These are phyloP conservation scores for Cadophora malorum DNA, from an alignment of 2,329 filamentous ascomycete species.

Conservation along the genomic window DNA sequence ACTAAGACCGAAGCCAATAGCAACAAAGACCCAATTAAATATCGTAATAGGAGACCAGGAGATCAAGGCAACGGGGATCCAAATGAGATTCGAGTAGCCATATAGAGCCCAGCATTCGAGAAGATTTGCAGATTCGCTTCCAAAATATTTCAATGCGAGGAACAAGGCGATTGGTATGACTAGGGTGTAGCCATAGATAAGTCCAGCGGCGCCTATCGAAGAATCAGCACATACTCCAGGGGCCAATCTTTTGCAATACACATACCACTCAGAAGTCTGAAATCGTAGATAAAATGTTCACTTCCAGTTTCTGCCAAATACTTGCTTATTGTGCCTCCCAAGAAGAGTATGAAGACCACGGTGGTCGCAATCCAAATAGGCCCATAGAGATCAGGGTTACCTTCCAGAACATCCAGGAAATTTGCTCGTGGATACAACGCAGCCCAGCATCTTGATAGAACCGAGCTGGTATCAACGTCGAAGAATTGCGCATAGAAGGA, in stretches of 20 bases:
- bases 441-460: conserved; percentile 84
- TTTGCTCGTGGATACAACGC: conserved; percentile 91
- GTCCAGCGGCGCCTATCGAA: conserved; percentile 74
- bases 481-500: conserved; percentile 98
- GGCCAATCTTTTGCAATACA: not conserved
- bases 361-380: conserved; percentile 99
- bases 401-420: conserved; percentile 96
- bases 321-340: conserved; percentile 93
- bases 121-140: conserved; percentile 89
- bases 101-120: conserved; percentile 96
- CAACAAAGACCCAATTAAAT: conserved; percentile 94
- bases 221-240: conserved; percentile 16
- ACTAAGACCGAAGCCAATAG: conserved; percentile 82
- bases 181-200: conserved; percentile 94
- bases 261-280: conserved; percentile 81
- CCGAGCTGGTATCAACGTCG: conserved; percentile 93
- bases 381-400: conserved; percentile 95
- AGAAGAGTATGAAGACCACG: conserved; percentile 91
- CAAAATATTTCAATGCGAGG: conserved; percentile 91
- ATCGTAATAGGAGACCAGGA: conserved; percentile 86
- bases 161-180: conserved; percentile 86
- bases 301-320: conserved; percentile 76
- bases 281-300: conserved; percentile 87
- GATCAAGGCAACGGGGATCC: conserved; percentile 92
- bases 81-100: conserved; percentile 95